Evolutionary conservation across 345 rosid genomes (phyloP), one percentile per base, ranked within the genome.

Genomic region (Hibiscus tridactylites): DNA sequence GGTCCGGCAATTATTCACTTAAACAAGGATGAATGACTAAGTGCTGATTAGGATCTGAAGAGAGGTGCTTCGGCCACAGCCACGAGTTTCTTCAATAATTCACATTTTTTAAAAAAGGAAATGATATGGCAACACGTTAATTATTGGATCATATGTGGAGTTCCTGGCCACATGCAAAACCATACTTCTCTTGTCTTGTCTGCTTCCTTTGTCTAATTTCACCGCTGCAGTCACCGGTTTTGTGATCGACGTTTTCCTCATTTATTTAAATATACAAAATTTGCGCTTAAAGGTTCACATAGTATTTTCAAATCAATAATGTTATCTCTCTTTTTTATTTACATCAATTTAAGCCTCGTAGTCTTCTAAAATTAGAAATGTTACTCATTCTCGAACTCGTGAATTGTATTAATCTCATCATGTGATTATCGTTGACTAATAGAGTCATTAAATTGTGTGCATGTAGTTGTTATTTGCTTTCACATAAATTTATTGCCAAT

Each of bases 11-110:
- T 24, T 33, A 26, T 47, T 65, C 12, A 19, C 0, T 39, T 47
- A 26, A 49, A 49, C 5, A 0, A 37, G 1, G 42, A 5, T 35
- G n/a, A 42, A 26, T 12, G 54, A 44, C 47, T 2, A 16, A 19
- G 10, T 37, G 84, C 78, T 59, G 88, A 78, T 26, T 80, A 78
- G 65, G 70, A 74, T 64, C 44, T 17, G 67, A 71, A 67, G 39
- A 39, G 29, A 15, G 75, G 7, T 37, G 72, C 58, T n/a, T 9
- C 46, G 10, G 57, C 37, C 37, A 26, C 8, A 61, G 73, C 68
- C 29, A 71, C 74, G 3, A 9, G 11, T 33, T 17, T 52, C 11
- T 17, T 31, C 6, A 47, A 68, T 50, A 31, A 17, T 53, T 53
- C 54, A 44, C 44, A 39, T 39, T 39, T 39, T 37, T 44, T 16